These are phyloP conservation scores for Hygrophorus pudorinus DNA, from an alignment of 768 basidiomycete species.

Conservation along the genomic window DNA sequence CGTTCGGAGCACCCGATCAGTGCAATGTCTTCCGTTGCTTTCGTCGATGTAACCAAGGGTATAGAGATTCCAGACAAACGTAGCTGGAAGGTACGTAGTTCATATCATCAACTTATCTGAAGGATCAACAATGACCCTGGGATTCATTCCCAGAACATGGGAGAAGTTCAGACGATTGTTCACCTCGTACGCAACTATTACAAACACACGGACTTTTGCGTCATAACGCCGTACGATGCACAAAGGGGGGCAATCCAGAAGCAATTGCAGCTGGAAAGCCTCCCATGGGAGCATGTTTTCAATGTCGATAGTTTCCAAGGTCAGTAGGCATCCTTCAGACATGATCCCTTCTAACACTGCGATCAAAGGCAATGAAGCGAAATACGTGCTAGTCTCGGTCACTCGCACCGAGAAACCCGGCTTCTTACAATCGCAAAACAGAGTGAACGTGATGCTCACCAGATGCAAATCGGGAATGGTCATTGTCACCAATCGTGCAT, in stretches of 20 bases:
- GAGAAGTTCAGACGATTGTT: conserved; percentile 30
- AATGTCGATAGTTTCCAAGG: conserved; percentile 52
- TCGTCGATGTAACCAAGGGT: conserved; percentile 32
- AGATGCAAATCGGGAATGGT: conserved; percentile 37
- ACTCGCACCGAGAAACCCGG: conserved; percentile 36
- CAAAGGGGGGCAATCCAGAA: conserved; percentile 35
- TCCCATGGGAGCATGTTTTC: conserved; percentile 34
- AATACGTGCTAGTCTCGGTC: conserved; percentile 40
- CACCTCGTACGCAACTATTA: conserved; percentile 35
- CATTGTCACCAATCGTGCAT: conserved; percentile 33
- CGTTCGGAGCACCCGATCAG: conserved; percentile 26
- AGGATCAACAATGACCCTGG: background rate
- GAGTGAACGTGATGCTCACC: conserved; percentile 47
- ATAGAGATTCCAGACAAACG: conserved; percentile 25
- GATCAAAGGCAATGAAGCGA: conserved; percentile 39
- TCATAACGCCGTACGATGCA: conserved; percentile 48
- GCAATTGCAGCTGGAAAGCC: conserved; percentile 21
- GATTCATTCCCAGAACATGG: conserved; percentile 24
- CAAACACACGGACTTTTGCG: conserved; percentile 24
- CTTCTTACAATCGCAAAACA: conserved; percentile 32
- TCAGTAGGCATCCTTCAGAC: conserved; percentile 8
- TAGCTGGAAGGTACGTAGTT: conserved; percentile 34
- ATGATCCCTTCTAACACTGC: background rate
- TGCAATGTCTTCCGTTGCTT: conserved; percentile 27
- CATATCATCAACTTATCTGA: background rate